Evolutionary conservation across 305 asterid genomes (phyloP).

Genomic region (Fraxinus floribunda): DNA sequence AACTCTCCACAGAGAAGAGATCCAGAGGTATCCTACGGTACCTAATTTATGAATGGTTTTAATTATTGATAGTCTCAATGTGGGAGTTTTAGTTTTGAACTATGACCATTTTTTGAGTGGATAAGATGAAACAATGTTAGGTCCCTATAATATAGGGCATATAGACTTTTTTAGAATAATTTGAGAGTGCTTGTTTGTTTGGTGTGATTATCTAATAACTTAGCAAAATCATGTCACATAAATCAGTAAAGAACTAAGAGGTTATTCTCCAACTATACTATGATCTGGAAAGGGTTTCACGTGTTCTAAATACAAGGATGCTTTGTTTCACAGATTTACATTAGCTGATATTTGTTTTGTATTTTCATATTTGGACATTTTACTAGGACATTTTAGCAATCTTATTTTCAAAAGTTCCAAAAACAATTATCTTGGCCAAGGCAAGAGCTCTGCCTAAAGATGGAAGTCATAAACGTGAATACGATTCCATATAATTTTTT

Average conservation of each 20-base stretch:
- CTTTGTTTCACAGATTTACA: not conserved
- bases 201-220: not conserved
- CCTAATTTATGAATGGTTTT: constrained; percentile 20
- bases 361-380: not conserved
- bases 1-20: constrained; percentile 65
- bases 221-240: not conserved
- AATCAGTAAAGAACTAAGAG: not conserved
- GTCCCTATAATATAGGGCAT: constrained; percentile 1
- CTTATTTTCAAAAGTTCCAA: not conserved
- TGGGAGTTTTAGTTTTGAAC: not conserved
- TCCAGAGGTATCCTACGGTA: constrained; percentile 54
- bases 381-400: not conserved
- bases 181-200: not conserved
- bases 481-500: not conserved
- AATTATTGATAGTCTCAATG: constrained; percentile 1
- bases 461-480: not conserved
- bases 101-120: not conserved
- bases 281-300: constrained; percentile 1
- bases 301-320: not conserved
- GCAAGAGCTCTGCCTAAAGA: not conserved
- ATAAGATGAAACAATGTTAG: constrained; percentile 13
- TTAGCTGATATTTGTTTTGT: not conserved
- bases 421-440: not conserved
- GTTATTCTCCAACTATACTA: not conserved
- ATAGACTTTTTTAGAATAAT: not conserved